Base-by-base conservation (phyloP, 495 filamentous ascomycete species). In the Cenococcum geophilum region DNA sequence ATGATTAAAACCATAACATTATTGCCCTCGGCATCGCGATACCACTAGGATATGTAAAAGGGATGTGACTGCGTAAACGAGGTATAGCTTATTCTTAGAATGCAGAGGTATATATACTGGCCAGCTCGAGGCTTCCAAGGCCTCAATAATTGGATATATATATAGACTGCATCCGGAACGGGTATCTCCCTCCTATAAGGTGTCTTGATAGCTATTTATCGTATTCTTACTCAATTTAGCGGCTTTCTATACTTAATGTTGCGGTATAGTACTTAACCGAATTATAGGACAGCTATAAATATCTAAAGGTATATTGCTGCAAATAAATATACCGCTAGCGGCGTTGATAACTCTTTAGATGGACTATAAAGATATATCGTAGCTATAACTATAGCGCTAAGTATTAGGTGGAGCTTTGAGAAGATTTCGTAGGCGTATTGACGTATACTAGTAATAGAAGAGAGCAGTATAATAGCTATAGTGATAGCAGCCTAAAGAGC, bases 371-470 rank as follows among this genome's bases (percentile, higher is more conserved):
- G 12, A 45, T 45, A 57, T 57, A 37, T 37, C 4, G 16, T 12
- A 11, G 16, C 54, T 18, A 57, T 18, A 22, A 57, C 20, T 18
- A 57, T 18, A n/a, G 23, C 12, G 18, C 14, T 5, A 40, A 57
- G 54, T 5, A 57, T 25, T 9, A 57, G 54, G 12, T 57, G 34
- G 34, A 57, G 0, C 23, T 57, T 57, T 5, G 36, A 43, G 54
- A 57, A 57, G 27, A 57, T 8, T 25, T 57, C 34, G 32, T 40
- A 57, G 25, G 36, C 12, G 5, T 40, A 22, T 12, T 25, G 25
- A 43, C 54, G 54, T 57, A 57, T 11, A 18, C 14, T 12, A 25
- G 32, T 8, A n/a, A 42, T 8, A 2, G 22, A 57, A 37, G 54
- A 57, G 32, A 57, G n/a, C 10, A 57, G 12, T 20, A 57, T 12